Evolutionary conservation across 1,284 basidiomycete genomes (phyloP).

Genomic region (Lignosus rhinocerotis): DNA sequence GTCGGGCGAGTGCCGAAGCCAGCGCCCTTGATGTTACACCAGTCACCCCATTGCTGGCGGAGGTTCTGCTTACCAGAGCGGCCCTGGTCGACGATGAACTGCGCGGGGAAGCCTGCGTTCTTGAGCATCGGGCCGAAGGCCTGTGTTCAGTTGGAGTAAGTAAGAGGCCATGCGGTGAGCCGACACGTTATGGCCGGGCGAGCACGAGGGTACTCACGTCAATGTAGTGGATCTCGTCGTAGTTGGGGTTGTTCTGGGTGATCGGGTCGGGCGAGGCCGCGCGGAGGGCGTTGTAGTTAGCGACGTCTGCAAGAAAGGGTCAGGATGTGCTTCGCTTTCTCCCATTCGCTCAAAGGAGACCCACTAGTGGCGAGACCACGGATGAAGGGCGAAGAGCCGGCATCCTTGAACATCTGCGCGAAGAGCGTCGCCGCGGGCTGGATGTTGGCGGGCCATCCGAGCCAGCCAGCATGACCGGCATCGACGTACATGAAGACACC

Average conservation of each 20-base stretch:
- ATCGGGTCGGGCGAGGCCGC: slow-evolving; percentile 58
- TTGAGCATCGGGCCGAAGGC: slow-evolving; percentile 50
- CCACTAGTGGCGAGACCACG: slow-evolving; percentile 59
- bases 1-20: slow-evolving; percentile 65
- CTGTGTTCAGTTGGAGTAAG: slow-evolving; percentile 23
- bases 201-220: slow-evolving; percentile 36
- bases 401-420: slow-evolving; percentile 47
- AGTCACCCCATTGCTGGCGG: slow-evolving; percentile 53
- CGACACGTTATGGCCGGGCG: background rate
- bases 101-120: slow-evolving; percentile 52
- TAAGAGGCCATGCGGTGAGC: background rate
- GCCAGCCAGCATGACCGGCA: slow-evolving; percentile 68
- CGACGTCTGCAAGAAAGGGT: slow-evolving; percentile 41
- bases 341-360: slow-evolving; percentile 4
- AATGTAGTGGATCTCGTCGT: slow-evolving; percentile 64
- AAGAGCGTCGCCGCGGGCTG: slow-evolving; percentile 58
- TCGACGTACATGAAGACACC: slow-evolving; percentile 64
- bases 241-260: slow-evolving; percentile 59
- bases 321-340: background rate
- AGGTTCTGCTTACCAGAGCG: slow-evolving; percentile 64
- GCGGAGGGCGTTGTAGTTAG: slow-evolving; percentile 62
- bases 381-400: slow-evolving; percentile 52
- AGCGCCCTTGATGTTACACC: slow-evolving; percentile 63
- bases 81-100: slow-evolving; percentile 67
- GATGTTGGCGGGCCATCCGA: slow-evolving; percentile 68